phyloP scores from a whole-genome alignment of 441 rosid genomes.

The Isatis lusitanica region DNA sequence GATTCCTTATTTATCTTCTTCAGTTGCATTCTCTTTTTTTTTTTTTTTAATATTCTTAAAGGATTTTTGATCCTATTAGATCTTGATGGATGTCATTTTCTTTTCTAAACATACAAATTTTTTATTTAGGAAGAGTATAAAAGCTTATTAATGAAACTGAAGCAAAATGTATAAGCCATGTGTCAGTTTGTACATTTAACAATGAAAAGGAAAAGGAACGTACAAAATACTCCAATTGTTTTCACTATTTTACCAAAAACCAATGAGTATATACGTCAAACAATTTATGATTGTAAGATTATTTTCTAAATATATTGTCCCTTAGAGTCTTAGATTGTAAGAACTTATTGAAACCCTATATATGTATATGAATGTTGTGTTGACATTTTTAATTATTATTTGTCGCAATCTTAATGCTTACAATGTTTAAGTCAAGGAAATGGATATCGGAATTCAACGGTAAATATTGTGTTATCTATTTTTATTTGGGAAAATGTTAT shows the following conservation, averaged over 20 bases:
- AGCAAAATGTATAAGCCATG: neutral
- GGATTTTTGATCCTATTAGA: neutral
- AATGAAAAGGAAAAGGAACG: neutral
- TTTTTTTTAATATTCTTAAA: neutral
- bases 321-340: neutral
- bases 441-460: neutral
- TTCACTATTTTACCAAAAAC: neutral
- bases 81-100: neutral
- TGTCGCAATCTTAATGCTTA: neutral
- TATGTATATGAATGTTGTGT: no score
- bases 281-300: neutral
- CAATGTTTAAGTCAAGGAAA: neutral
- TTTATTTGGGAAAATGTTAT: slow-evolving; percentile 12
- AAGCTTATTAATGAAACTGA: neutral
- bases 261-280: neutral
- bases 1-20: slow-evolving; percentile 15
- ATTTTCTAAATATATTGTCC: neutral
- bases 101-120: neutral
- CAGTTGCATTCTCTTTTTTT: neutral
- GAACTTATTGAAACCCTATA: neutral
- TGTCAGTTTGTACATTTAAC: neutral
- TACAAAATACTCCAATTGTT: neutral
- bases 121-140: neutral
- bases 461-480: neutral
- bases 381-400: neutral